phyloP scores from a whole-genome alignment of 192 early-diverging fungal genomes.

The Gaertneriomyces sp. region DNA sequence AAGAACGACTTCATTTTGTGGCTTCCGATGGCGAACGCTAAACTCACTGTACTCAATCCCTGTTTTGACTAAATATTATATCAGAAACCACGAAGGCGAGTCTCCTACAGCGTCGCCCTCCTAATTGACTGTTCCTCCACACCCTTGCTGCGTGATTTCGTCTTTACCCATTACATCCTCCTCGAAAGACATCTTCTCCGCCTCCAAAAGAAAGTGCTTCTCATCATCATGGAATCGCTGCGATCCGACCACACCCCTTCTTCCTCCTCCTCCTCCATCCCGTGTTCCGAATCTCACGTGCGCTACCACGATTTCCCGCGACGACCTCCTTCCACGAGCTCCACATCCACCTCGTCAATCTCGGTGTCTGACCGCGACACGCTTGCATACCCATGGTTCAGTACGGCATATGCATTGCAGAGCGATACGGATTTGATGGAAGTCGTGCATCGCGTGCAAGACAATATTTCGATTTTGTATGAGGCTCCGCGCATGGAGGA shows the following conservation, averaged over 20 bases:
- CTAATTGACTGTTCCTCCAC: slow-evolving; percentile 14
- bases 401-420: slow-evolving; percentile 11
- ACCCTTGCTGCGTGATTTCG: slow-evolving; percentile 28
- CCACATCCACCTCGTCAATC: neutral
- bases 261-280: neutral
- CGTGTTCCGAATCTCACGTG: neutral
- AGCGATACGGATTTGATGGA: neutral
- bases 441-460: slow-evolving; percentile 18
- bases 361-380: neutral
- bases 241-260: neutral
- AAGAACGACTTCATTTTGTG: too few species aligned
- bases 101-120: slow-evolving; percentile 25
- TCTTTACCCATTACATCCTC: slow-evolving; percentile 32
- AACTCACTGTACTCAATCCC: too few species aligned
- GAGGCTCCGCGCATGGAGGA: slow-evolving; percentile 23
- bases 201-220: slow-evolving; percentile 11
- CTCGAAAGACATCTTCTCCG: slow-evolving; percentile 27
- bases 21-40: too few species aligned
- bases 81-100: slow-evolving; percentile 6
- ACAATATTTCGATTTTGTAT: slow-evolving; percentile 13
- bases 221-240: slow-evolving; percentile 15
- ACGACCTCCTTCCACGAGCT: neutral
- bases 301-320: neutral
- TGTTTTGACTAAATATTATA: neutral
- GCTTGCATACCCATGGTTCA: neutral